phyloP scores from a whole-genome alignment of 2,329 filamentous ascomycete genomes.

The Penicillium nordicum region DNA sequence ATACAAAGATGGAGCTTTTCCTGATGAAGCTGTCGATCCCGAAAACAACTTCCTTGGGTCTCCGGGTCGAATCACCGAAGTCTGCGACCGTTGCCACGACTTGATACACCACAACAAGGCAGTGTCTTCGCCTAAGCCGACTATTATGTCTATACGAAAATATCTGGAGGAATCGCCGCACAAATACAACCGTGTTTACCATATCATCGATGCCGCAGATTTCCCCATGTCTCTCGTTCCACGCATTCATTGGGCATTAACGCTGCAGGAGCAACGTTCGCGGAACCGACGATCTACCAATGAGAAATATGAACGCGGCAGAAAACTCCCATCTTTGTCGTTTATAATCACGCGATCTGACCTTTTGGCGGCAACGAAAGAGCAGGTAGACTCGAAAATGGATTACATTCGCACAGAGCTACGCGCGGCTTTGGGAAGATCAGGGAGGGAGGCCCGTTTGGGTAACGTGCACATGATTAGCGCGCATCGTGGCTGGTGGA shows the following conservation, averaged over 20 bases:
- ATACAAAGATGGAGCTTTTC: conserved; percentile 19
- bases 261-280: conserved; percentile 70
- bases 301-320: conserved; percentile 62
- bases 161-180: conserved; percentile 87
- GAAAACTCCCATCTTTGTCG: conserved; percentile 74
- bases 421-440: conserved; percentile 67
- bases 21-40: conserved; percentile 22
- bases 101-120: conserved; percentile 73
- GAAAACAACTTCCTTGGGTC: conserved; percentile 19
- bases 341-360: conserved; percentile 91
- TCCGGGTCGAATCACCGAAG: conserved; percentile 17
- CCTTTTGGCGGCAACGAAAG: conserved; percentile 76
- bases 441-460: conserved; percentile 68
- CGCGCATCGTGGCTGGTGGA: conserved; percentile 86
- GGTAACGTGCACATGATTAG: conserved; percentile 87
- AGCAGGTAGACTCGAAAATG: conserved; percentile 81
- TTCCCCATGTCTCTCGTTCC: conserved; percentile 92
- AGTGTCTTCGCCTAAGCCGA: conserved; percentile 72
- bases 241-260: conserved; percentile 66
- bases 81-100: conserved; percentile 86
- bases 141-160: conserved; percentile 73
- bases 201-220: conserved; percentile 90
- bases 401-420: conserved; percentile 76
- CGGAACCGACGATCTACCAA: conserved; percentile 73
- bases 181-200: conserved; percentile 90